Base-by-base conservation (phyloP, 345 rosid species). In the Iberis pinnata region DNA sequence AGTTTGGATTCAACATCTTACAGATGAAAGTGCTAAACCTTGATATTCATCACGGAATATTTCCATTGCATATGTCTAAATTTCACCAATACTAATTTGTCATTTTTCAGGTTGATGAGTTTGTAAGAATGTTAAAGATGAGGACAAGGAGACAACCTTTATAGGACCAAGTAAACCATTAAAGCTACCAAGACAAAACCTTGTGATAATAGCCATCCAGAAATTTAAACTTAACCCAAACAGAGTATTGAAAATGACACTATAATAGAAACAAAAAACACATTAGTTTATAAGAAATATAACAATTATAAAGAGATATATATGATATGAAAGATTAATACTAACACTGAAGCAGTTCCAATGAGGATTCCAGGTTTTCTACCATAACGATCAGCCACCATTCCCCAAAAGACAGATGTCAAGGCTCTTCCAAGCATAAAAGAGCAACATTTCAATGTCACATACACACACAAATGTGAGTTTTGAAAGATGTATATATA, bases 141-240 rank as follows among this genome's bases (percentile, higher is more conserved):
- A 15, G 54, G 43, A 48, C n/a, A n/a, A n/a, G n/a, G n/a, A n/a
- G n/a, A n/a, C n/a, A 3, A 90, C 98, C 96, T 77, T 88, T 42
- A 85, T 76, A 15, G 96, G 86, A 71, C 95, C 98, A 49, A 92
- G 89, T 44, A 83, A 83, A 39, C 93, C 95, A 63, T 88, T 88
- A 68, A 92, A 61, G 68, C 93, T 70, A 59, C 98, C 98, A 9
- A 88, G 78, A 52, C 84, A 84, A 76, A 88, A 85, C 76, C 98
- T 78, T 41, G 81, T 76, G 35, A 43, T 12, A 13, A 92, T 38
- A 11, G 98, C 98, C 98, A 92, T 92, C 96, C 89, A 84, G 60
- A 88, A 85, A 37, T 83, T 92, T 39, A 75, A 33, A 60, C 98
- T 85, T 40, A 92, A 77, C 36, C 98, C 98, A 63, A 85, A 88